Evolutionary conservation across 2,329 filamentous ascomycete species (phyloP), one percentile per base, ranked within the genome.

Genomic region (Fusarium pseudoanthophilum): DNA sequence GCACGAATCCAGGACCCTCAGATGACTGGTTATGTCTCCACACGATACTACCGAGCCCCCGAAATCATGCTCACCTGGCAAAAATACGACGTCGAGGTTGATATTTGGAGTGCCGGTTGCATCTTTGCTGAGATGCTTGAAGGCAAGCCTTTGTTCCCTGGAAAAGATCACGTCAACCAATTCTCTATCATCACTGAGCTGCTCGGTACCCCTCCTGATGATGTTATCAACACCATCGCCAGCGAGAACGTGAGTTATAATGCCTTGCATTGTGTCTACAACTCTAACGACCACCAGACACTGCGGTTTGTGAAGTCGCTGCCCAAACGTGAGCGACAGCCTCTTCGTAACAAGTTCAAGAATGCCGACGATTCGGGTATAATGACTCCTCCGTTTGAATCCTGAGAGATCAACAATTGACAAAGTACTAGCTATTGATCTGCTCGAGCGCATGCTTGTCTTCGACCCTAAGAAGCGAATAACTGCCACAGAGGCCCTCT

Each of bases 31-130:
- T 99, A 99, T 81, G 96, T 99, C 69, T 98, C 96, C 53, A 99
- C 96, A 71, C 89, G 96, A 87, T 99, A 99, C 88, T 99, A 99
- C 88, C 92, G 96, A 80, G 96, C 96, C 14, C 96, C 96, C 24
- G 96, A 99, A 84, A 99, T 99, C 82, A 99, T 99, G 96, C 94
- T 99, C 81, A 98, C 96, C 74, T 99, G 96, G 96, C 96, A 99
- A 87, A 99, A 99, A 86, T 99, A 99, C 85, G 96, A 99, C 78
- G 92, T 98, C 53, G 96, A 98, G 85, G 96, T 99, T 66, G 96
- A 99, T 82, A 97, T 99, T 81, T 99, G 96, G 96, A 98, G 96
- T 82, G 95, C 95, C 24, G 96, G 96, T 69, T 99, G 96, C 85
- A 99, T 99, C 81, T 98, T 99, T 78, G 96, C 96, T 46, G 96